Base-by-base conservation (phyloP, 495 filamentous ascomycete genomes). In the Oidiodendron maius region DNA sequence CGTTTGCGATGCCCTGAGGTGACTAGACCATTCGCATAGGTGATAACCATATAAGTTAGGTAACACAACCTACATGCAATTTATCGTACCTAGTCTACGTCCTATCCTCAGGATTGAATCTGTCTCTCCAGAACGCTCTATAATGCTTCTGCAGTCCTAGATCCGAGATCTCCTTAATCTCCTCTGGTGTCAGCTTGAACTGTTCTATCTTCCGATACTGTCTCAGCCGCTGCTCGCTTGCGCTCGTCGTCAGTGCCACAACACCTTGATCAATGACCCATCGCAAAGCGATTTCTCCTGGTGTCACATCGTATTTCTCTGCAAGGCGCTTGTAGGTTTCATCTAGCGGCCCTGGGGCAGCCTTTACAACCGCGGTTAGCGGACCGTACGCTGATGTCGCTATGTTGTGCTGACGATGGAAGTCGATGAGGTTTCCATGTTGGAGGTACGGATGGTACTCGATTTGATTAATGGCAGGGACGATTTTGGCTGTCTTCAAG, bases 391-490 rank as follows among this genome's bases (percentile, higher is more conserved):
- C 85, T 3, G 74, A 67, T 0, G 82, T 76, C 4, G 81, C 81
- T 56, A 96, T 93, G 17, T 70, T 69, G 48, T 88, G 71, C 59
- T 77, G 65, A 56, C 78, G 73, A 48, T 84, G 81, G 64, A 76
- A 87, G 4, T 67, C 63, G 4, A 94, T 32, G 13, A 95, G 71
- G n/a, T 67, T 64, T 2, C 68, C 68, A 61, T 84, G 89, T 63
- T 95, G 90, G 28, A 95, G 72, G 62, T 96, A 95, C 0, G 88
- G 84, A 58, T 95, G 86, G 57, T 78, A 91, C 64, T 96, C 89
- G 51, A 95, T 86, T 71, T 95, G 89, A 65, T 96, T 95, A 57
- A 89, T 74, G 1, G 71, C 79, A 0, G 90, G 90, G 11, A 69
- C 61, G 17, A 78, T 60, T 34, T 70, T 80, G 16, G 85, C 82